These are phyloP conservation scores for Entonaema liquescens DNA, from an alignment of 495 filamentous ascomycete species.

Conservation along the genomic window DNA sequence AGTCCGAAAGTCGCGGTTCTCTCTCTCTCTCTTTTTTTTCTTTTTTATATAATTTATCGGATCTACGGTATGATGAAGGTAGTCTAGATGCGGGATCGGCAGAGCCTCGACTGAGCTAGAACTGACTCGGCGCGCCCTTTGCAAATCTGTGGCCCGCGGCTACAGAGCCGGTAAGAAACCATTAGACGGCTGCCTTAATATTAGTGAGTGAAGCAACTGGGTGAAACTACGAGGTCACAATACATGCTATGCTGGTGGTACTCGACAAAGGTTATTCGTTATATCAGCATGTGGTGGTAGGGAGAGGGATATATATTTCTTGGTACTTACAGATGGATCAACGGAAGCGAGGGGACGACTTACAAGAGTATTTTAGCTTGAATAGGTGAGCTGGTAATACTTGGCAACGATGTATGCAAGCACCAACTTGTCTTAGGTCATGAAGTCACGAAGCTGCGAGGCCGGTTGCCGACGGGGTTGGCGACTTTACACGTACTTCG, in stretches of 20 bases:
- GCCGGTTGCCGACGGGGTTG: background rate
- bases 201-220: background rate
- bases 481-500: background rate
- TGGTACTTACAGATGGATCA: background rate
- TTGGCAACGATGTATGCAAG: background rate
- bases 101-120: constrained; percentile 42
- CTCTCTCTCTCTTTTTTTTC: too few relatives aligned
- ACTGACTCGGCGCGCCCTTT: constrained; percentile 31
- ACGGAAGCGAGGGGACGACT: background rate
- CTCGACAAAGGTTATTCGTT: background rate
- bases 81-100: constrained; percentile 48
- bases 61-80: constrained; percentile 28
- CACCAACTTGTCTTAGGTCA: too few relatives aligned
- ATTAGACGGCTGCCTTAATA: constrained; percentile 2
- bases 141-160: background rate
- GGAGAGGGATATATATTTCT: too few relatives aligned
- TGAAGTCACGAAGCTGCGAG: too few relatives aligned
- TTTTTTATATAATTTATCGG: too few relatives aligned
- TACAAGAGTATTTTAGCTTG: too few relatives aligned
- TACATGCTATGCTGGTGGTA: background rate
- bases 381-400: background rate
- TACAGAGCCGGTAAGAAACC: background rate
- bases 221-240: background rate
- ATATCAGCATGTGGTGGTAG: too few relatives aligned
- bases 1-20: constrained; percentile 37